These are phyloP conservation scores for Ceratocystis destructans DNA, from an alignment of 2,329 filamentous ascomycete species.

Conservation along the genomic window DNA sequence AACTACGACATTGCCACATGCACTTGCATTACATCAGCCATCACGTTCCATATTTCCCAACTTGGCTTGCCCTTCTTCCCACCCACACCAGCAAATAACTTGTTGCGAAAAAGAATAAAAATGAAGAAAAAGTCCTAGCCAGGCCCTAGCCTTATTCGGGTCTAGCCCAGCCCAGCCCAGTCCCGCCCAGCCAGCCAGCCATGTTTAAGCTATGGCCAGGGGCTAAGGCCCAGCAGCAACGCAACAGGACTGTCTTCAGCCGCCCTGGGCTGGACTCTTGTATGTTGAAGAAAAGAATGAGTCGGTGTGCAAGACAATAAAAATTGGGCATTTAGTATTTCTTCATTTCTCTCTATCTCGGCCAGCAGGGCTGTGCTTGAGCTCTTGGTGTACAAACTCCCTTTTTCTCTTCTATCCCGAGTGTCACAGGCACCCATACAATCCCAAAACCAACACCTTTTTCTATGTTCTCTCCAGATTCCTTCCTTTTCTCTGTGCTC, in stretches of 20 bases:
- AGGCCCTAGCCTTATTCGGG: neutral
- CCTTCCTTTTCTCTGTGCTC: neutral
- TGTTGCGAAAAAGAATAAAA: neutral
- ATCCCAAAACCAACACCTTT: too few species aligned
- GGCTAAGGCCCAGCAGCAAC: neutral
- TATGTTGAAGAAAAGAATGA: neutral
- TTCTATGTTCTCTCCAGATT: neutral
- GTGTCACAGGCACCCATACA: too few species aligned
- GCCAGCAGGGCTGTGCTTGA: neutral
- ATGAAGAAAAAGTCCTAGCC: neutral
- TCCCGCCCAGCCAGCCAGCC: neutral
- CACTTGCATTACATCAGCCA: neutral
- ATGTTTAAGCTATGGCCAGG: neutral
- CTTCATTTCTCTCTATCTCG: neutral
- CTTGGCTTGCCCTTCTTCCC: neutral
- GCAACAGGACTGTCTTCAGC: neutral
- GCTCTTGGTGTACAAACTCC: neutral
- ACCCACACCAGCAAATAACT: too few species aligned
- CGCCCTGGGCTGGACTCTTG: neutral
- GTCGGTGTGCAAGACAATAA: neutral
- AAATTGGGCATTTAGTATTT: neutral
- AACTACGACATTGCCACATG: neutral
- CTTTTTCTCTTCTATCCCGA: neutral
- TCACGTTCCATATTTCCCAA: neutral
- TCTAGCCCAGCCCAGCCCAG: constrained; percentile 3